Base-by-base conservation (phyloP, 2,329 filamentous ascomycete genomes). In the Fusarium kyushuense region DNA sequence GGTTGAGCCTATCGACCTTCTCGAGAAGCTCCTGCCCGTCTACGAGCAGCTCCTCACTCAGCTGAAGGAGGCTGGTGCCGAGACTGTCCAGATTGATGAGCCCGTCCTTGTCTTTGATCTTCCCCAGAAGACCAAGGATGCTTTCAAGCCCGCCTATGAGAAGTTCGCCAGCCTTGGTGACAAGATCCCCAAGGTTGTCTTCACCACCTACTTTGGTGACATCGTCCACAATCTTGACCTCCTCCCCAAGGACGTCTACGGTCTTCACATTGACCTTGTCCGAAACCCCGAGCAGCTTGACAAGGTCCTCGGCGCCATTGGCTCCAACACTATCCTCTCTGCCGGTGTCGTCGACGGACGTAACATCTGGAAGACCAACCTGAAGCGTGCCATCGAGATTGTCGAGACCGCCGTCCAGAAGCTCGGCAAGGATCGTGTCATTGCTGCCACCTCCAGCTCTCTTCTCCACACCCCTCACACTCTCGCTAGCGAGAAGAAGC, bases 311-410 rank as follows among this genome's bases (percentile, higher is more conserved):
- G 86, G 85, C 77, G 90, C 94, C 77, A 89, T 99, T 71, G 94
- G 93, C 80, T 83, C 93, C 80, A 93, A 94, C 81, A 96, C 97
- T 80, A 83, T 94, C 74, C 90, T 99, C 72, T 99, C 96, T 72
- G 92, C 90, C 71, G 96, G 96, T 93, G 92, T 99, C 75, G 96
- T 99, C 73, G 94, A 99, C 77, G 96, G 96, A 77, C 94, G 96
- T 78, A 99, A 99, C 89, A 98, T 99, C 87, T 99, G 96, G 96
- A 99, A 99, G 92, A 97, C 94, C 84, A 97, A 98, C 90, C 92
- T 97, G 86, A 92, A 97, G 89, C 89, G 89, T 76, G 94, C 96
- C 78, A 96, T 99, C 72, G 94, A 96, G 86, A 89, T 85, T 70
- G 91, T 96, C 66, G 93, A 98, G 89, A 86, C 89, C 63, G 96